Evolutionary conservation across 495 filamentous ascomycete species (phyloP).

Genomic region (Lentithecium fluviatile): DNA sequence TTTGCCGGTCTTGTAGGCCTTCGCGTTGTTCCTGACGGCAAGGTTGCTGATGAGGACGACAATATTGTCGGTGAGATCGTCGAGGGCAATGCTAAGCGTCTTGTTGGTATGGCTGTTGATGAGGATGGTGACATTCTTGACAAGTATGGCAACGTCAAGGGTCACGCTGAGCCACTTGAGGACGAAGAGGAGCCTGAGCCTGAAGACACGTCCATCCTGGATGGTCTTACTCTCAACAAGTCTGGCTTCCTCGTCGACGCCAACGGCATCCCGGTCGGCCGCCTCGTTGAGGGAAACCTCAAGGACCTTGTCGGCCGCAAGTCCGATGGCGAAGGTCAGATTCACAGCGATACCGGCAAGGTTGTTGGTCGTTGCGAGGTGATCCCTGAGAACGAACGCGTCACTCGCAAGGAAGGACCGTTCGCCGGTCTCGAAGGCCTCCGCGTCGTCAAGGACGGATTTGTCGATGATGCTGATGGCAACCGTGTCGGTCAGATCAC

Average conservation of each 20-base stretch:
- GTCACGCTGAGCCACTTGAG: constrained; percentile 58
- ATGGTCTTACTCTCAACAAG: constrained; percentile 76
- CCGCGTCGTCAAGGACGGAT: constrained; percentile 67
- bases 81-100: constrained; percentile 72
- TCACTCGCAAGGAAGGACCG: constrained; percentile 62
- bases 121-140: constrained; percentile 83
- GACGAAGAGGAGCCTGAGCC: constrained; percentile 48
- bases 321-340: constrained; percentile 68
- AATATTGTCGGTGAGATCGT: constrained; percentile 69
- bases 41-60: constrained; percentile 66
- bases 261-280: constrained; percentile 67
- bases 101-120: constrained; percentile 75
- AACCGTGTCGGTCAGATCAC: constrained; percentile 68
- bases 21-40: constrained; percentile 65
- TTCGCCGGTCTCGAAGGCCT: constrained; percentile 75
- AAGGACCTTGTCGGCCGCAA: constrained; percentile 67
- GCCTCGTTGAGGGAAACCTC: constrained; percentile 67
- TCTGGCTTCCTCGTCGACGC: constrained; percentile 70
- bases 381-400: constrained; percentile 70
- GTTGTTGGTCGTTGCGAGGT: constrained; percentile 73
- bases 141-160: constrained; percentile 68
- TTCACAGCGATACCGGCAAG: constrained; percentile 72
- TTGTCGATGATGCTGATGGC: constrained; percentile 66
- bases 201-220: constrained; percentile 61
- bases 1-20: constrained; percentile 75